A percentile compares a stretch with the other conserved stretches of the same genome.
Evolutionary conservation across 805 yeast species (phyloP).

Genomic region (Candida gorgasii): DNA sequence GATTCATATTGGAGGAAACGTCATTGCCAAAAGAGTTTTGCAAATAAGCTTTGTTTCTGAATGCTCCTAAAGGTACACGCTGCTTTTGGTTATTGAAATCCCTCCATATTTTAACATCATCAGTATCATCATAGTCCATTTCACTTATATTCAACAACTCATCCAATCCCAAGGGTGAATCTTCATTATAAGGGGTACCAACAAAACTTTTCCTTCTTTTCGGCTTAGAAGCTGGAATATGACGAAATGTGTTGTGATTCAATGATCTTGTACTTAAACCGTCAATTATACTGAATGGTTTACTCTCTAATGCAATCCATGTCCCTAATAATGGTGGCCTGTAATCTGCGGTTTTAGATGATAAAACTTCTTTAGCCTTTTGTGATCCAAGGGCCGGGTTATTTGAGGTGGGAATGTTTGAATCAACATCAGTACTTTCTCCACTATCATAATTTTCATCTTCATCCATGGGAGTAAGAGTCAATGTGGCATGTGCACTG

Average conservation of each 20-base stretch:
- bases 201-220: slow-evolving; percentile 21
- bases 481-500: neutral
- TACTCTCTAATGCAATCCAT: slow-evolving; percentile 76
- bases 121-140: slow-evolving; percentile 69
- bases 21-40: slow-evolving; percentile 24
- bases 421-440: slow-evolving; percentile 93
- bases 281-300: slow-evolving; percentile 92
- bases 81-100: slow-evolving; percentile 46
- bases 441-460: slow-evolving; percentile 58
- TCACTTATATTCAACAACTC: slow-evolving; percentile 88
- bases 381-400: slow-evolving; percentile 61
- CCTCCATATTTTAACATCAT: slow-evolving; percentile 50
- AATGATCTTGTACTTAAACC: slow-evolving; percentile 89
- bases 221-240: neutral
- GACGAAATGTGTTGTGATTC: slow-evolving; percentile 5
- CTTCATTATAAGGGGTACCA: slow-evolving; percentile 24
- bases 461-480: slow-evolving; percentile 23
- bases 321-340: slow-evolving; percentile 92
- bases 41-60: slow-evolving; percentile 65
- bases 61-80: slow-evolving; percentile 82
- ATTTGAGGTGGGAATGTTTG: slow-evolving; percentile 69
- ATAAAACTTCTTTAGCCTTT: slow-evolving; percentile 90
- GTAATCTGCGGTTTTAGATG: slow-evolving; percentile 79
- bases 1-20: slow-evolving; percentile 20
- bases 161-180: slow-evolving; percentile 56